phyloP scores from a whole-genome alignment of 2,329 filamentous ascomycete species.

The Fusarium nurragi region DNA sequence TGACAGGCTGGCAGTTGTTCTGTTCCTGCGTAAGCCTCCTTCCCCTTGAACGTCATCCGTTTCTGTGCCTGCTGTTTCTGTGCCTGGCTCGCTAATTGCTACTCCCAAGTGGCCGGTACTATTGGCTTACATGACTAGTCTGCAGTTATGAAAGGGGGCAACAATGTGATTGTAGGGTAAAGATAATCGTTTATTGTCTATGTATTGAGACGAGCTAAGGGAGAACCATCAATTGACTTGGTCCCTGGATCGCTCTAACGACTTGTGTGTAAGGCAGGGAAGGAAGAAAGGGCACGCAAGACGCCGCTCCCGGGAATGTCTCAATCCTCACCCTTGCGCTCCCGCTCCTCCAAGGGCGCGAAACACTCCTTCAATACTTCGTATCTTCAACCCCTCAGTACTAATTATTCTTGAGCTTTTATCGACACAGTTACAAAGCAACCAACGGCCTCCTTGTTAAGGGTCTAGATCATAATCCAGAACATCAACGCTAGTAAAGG shows the following conservation, averaged over 20 bases:
- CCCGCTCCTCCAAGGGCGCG: slow-evolving; percentile 6
- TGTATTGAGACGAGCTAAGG: not conserved
- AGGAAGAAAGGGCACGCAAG: not conserved
- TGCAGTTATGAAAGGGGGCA: not conserved
- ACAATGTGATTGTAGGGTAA: not conserved
- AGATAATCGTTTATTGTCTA: slow-evolving; percentile 2
- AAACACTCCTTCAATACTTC: slow-evolving; percentile 10
- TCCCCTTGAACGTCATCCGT: slow-evolving; percentile 2
- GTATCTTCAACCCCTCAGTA: not conserved
- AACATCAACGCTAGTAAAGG: slow-evolving; percentile 12
- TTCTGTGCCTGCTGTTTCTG: slow-evolving; percentile 5
- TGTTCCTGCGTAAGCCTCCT: slow-evolving; percentile 37
- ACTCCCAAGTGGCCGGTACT: not conserved
- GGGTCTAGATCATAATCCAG: slow-evolving; percentile 17
- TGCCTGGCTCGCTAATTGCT: not conserved
- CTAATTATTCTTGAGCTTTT: not conserved
- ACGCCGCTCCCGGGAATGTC: slow-evolving; percentile 26
- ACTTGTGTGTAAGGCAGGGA: not conserved
- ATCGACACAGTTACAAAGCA: not conserved
- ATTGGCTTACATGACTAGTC: not conserved
- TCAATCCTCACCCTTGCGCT: slow-evolving; percentile 18
- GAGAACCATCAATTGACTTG: not conserved
- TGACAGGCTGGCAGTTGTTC: slow-evolving; percentile 16
- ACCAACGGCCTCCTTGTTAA: not conserved
- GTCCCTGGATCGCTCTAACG: not conserved